These are phyloP conservation scores for Dipteronia sinensis DNA, from an alignment of 345 rosid genomes.

Conservation along the genomic window DNA sequence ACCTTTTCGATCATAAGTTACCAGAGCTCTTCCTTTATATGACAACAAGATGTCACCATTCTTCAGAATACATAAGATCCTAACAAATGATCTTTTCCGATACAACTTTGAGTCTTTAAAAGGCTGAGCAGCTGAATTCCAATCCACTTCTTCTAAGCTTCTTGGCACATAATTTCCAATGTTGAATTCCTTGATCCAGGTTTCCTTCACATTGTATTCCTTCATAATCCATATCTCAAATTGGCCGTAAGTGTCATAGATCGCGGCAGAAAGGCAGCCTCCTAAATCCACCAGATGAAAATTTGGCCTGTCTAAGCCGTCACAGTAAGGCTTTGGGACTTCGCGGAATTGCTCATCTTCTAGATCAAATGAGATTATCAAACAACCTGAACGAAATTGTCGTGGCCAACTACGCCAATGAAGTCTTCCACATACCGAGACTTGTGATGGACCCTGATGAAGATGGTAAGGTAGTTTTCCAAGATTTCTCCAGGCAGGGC, in stretches of 20 bases:
- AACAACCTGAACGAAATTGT: neutral
- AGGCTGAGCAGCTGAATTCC: neutral
- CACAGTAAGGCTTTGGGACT: constrained; percentile 13
- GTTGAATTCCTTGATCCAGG: constrained; percentile 34
- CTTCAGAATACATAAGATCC: constrained; percentile 4
- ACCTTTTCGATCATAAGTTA: neutral
- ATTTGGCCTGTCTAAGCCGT: neutral
- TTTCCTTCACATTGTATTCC: constrained; percentile 24
- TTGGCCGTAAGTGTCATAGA: neutral
- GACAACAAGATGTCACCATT: neutral
- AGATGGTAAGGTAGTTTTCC: constrained; percentile 11
- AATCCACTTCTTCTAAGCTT: constrained; percentile 6
- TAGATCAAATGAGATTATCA: constrained; percentile 30
- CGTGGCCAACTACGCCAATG: neutral
- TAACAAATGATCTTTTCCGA: neutral
- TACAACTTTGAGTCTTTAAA: neutral
- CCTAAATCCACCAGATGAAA: constrained; percentile 15
- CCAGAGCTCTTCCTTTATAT: constrained; percentile 5
- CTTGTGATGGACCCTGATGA: constrained; percentile 10
- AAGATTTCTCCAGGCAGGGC: constrained; percentile 28
- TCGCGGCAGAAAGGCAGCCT: constrained; percentile 29
- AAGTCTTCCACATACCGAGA: neutral
- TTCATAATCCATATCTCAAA: constrained; percentile 34
- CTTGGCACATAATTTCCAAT: constrained; percentile 26
- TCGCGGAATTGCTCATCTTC: constrained; percentile 28